Evolutionary conservation across 2,329 filamentous ascomycete species (phyloP), one percentile per base, ranked within the genome.

Genomic region (Xylariaceae sp.): DNA sequence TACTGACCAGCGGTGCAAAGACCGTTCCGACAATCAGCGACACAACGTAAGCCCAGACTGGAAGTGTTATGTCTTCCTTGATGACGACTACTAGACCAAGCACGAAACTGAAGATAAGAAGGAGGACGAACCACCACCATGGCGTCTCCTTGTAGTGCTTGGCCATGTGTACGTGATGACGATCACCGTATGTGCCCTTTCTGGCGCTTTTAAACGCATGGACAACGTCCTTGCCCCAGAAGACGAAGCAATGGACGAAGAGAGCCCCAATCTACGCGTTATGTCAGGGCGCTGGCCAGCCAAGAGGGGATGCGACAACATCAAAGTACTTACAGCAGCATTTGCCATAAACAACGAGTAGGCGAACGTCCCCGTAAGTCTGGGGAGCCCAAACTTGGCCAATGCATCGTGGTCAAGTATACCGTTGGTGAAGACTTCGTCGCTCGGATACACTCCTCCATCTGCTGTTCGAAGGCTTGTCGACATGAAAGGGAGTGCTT

Each of bases 231-330:
- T 64, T 64, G 3, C 76, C 72, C 73, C 73, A 79, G 52, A 81
- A 80, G 4, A 79, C 54, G 37, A 72, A 43, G 45, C 67, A 71
- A 45, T 80, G 76, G 3, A 65, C 54, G 19, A 79, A 61, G 18
- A 79, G 54, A 4, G 76, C 77, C 2, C 76, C 76, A 37, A 80
- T 80, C n/a, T 67, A n/a, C n/a, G n/a, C n/a, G n/a, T n/a, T n/a
- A n/a, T n/a, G n/a, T n/a, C n/a, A n/a, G n/a, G n/a, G n/a, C n/a
- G n/a, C n/a, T n/a, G n/a, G n/a, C n/a, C n/a, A n/a, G n/a, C n/a
- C n/a, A n/a, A n/a, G n/a, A n/a, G n/a, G n/a, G n/a, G n/a, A n/a
- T n/a, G n/a, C n/a, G n/a, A n/a, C n/a, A n/a, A n/a, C n/a, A n/a
- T n/a, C n/a, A n/a, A n/a, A n/a, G n/a, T n/a, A n/a, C n/a, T n/a